Conservation (phyloP, 2,329 filamentous ascomycete genomes). For the Penicillium hesseltinei region DNA sequence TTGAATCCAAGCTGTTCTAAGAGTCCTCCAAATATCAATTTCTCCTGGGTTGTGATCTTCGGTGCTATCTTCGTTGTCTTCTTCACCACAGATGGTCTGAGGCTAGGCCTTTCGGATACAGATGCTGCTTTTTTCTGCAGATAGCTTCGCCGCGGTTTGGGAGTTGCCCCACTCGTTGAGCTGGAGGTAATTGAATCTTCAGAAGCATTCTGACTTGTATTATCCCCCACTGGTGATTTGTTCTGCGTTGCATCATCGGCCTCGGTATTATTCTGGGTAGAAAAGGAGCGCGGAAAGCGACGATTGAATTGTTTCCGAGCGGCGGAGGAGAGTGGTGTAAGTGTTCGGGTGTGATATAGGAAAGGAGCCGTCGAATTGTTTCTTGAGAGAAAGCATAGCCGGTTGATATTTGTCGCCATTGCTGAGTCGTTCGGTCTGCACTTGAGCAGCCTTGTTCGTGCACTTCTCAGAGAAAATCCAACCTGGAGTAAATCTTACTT, state of each 20-base stretch:
- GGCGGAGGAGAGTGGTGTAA: slow-evolving; percentile 30
- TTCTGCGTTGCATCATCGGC: neutral
- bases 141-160: slow-evolving; percentile 23
- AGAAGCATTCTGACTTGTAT: slow-evolving; percentile 1
- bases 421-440: slow-evolving; percentile 1
- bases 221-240: neutral
- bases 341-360: slow-evolving; percentile 69
- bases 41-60: slow-evolving; percentile 26
- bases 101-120: neutral
- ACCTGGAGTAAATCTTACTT: neutral
- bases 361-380: slow-evolving; percentile 58
- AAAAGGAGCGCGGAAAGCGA: slow-evolving; percentile 18
- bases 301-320: slow-evolving; percentile 8
- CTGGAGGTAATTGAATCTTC: slow-evolving; percentile 1
- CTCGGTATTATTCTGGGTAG: slow-evolving; percentile 10
- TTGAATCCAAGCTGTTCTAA: slow-evolving; percentile 17
- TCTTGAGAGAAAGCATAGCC: slow-evolving; percentile 29
- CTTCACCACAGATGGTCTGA: neutral
- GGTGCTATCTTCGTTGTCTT: neutral
- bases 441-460: neutral
- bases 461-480: neutral
- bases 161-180: neutral
- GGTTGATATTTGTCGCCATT: slow-evolving; percentile 34
- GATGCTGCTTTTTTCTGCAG: slow-evolving; percentile 23
- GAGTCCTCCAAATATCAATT: slow-evolving; percentile 20